A percentile compares a stretch with the other conserved stretches of the same genome.
These are phyloP conservation scores for Globisporangium barbulae DNA, from an alignment of 352 stramenopile genomes.

Conservation along the genomic window DNA sequence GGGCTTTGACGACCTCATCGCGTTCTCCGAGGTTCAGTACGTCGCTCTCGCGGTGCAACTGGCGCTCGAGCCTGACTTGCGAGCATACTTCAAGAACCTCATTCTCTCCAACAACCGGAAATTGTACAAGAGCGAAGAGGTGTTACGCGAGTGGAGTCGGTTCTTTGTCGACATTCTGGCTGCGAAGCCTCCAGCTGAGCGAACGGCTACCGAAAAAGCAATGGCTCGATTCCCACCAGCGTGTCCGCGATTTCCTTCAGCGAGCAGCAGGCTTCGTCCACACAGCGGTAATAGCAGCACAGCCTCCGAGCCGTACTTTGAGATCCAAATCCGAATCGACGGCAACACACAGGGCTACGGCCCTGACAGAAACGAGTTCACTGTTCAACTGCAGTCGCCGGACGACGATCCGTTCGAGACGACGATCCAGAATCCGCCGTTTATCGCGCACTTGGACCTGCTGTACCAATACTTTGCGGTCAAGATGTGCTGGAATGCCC, in stretches of 20 bases:
- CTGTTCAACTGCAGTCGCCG: neutral
- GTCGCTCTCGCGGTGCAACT: slow-evolving; percentile 25
- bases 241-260: slow-evolving; percentile 1
- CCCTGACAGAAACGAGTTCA: neutral
- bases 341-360: neutral
- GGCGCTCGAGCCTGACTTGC: slow-evolving; percentile 23
- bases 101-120: slow-evolving; percentile 33
- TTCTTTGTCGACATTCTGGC: slow-evolving; percentile 30
- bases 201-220: neutral
- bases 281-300: neutral
- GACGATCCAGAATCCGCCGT: neutral
- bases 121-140: slow-evolving; percentile 31
- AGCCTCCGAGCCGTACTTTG: slow-evolving; percentile 9
- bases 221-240: neutral
- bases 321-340: neutral
- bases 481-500: slow-evolving; percentile 37
- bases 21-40: slow-evolving; percentile 22
- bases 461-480: slow-evolving; percentile 28
- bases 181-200: slow-evolving; percentile 4
- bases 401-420: slow-evolving; percentile 26
- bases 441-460: slow-evolving; percentile 19
- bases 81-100: slow-evolving; percentile 10
- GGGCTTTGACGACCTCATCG: slow-evolving; percentile 31
- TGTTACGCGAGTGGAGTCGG: slow-evolving; percentile 42
- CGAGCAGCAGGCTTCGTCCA: neutral